These are phyloP conservation scores for Sugiyamaella marilandica DNA, from an alignment of 805 yeast species.

Conservation along the genomic window DNA sequence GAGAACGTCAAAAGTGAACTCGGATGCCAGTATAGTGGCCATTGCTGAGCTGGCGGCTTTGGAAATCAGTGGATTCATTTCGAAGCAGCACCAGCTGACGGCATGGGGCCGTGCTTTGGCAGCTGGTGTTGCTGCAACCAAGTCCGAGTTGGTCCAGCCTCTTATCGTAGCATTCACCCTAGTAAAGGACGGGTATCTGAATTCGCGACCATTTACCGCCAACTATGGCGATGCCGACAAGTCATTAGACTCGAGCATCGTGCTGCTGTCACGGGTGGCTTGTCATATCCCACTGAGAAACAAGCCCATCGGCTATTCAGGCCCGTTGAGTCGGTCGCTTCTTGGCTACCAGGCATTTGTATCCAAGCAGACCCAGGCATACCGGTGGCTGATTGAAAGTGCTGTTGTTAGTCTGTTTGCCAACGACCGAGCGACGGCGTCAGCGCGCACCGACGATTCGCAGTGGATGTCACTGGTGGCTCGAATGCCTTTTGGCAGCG, in stretches of 20 bases:
- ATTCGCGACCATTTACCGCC: conserved; percentile 32
- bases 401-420: conserved; percentile 47
- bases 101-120: conserved; percentile 50
- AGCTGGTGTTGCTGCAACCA: conserved; percentile 16
- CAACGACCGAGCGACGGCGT: conserved; percentile 52
- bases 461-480: conserved; percentile 58
- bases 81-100: conserved; percentile 40
- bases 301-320: conserved; percentile 52
- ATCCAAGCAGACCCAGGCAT: conserved; percentile 45
- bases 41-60: conserved; percentile 54
- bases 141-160: conserved; percentile 18
- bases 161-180: conserved; percentile 26
- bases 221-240: conserved; percentile 39
- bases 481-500: conserved; percentile 57
- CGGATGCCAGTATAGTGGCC: conserved; percentile 51
- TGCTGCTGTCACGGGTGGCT: conserved; percentile 46
- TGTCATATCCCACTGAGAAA: conserved; percentile 46
- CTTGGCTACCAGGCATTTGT: conserved; percentile 63
- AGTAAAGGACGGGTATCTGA: conserved; percentile 21
- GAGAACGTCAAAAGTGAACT: conserved; percentile 27
- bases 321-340: conserved; percentile 65
- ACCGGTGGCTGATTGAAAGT: conserved; percentile 53
- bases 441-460: conserved; percentile 36
- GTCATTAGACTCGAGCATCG: conserved; percentile 28
- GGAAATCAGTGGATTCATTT: conserved; percentile 44